Evolutionary conservation across 768 basidiomycete species (phyloP), one percentile per base, ranked within the genome.

Genomic region (Piloderma croceum): DNA sequence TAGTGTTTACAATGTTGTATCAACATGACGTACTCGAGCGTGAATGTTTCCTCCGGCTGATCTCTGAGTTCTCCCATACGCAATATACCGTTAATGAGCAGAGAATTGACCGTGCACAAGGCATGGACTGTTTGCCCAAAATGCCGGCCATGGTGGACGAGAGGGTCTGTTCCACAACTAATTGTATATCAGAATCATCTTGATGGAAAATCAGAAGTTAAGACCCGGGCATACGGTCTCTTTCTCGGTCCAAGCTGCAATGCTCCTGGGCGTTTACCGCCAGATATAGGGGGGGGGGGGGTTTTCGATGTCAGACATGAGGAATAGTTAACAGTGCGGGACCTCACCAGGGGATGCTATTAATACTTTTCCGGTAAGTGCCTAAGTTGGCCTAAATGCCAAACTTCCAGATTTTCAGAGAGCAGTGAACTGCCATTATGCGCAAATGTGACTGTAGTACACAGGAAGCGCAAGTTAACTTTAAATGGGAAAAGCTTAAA

Each of bases 61-160:
- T 40, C 34, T 2, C 24, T 38, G n/a, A 47, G 39, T 23, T 45
- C 42, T n/a, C 36, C 41, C 15, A 31, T 31, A 15, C 29, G 13
- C n/a, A 41, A 12, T 11, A 55, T 29, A n/a, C 51, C 45, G 19
- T 51, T 48, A 9, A 39, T 48, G 23, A 59, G 7, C 3, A 57
- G 34, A 6, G 40, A 27, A 12, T 52, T 49, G 7, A 58, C 31
- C 24, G 39, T 48, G 34, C 55, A 58, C 7, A 57, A 47, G 1
- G 49, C 43, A 34, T 55, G 48, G 3, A 53, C 33, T 2, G 45
- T 45, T 24, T 40, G 11, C 3, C 55, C 44, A 20, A 59, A 59
- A 24, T 59, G 56, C 3, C 33, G 39, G 4, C 56, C 47, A 34
- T 53, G 43, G 21, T 54, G 51, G n/a, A 48, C 43, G 18, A 56